Conservation (phyloP, 352 stramenopile genomes). For the Globisporangium uncinulatum region DNA sequence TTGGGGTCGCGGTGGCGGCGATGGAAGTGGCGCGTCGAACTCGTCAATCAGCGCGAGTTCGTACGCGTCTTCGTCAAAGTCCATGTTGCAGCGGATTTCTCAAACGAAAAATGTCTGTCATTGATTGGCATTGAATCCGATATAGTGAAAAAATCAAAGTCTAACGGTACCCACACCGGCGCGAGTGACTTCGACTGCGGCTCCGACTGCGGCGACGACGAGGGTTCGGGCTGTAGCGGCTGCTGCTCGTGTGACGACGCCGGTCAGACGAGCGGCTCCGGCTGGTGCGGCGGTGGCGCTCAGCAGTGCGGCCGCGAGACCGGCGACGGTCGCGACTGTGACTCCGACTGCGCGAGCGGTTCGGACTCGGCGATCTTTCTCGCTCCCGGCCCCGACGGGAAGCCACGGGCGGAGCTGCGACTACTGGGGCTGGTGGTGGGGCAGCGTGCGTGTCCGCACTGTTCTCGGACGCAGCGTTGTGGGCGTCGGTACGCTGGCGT, state of each 20-base stretch:
- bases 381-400: background rate
- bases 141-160: background rate
- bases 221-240: background rate
- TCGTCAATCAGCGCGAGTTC: conserved; percentile 61
- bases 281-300: conserved; percentile 3
- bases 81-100: conserved; percentile 1
- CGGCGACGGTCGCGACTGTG: conserved; percentile 14
- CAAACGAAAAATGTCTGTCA: background rate
- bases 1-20: background rate
- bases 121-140: background rate
- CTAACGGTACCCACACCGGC: conserved; percentile 12
- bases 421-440: background rate
- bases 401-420: background rate
- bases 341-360: conserved; percentile 9
- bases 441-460: background rate
- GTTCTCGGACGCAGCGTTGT: background rate
- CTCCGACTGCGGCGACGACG: conserved; percentile 8
- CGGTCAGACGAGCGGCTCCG: conserved; percentile 16
- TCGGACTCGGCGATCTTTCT: conserved; percentile 8
- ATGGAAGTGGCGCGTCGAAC: conserved; percentile 32
- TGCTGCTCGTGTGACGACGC: background rate
- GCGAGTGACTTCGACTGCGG: conserved; percentile 4
- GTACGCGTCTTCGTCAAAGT: conserved; percentile 19
- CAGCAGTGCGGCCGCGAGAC: conserved; percentile 9
- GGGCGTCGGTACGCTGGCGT: background rate